Evolutionary conservation across 805 yeast genomes (phyloP).

Genomic region (Metschnikowia cubensis): DNA sequence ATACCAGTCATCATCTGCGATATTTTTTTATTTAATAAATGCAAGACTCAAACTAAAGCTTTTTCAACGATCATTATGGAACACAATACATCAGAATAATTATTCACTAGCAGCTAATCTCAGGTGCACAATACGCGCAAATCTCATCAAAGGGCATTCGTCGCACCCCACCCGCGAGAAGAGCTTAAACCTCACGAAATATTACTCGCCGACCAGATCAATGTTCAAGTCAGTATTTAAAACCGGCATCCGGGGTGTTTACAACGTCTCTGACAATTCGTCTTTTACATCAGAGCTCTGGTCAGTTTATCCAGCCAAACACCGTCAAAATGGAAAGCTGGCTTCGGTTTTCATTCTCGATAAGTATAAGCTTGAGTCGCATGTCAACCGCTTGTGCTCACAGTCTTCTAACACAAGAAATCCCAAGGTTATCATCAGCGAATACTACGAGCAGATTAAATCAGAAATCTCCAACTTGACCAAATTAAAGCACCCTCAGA

Average conservation of each 20-base stretch:
- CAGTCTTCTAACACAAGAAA: conserved; percentile 32
- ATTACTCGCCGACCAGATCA: neutral
- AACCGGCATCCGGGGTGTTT: conserved; percentile 61
- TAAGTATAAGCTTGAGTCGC: conserved; percentile 66
- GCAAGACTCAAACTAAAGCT: neutral
- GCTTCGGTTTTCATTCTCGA: conserved; percentile 87
- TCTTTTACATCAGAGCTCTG: conserved; percentile 76
- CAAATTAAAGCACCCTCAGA: conserved; percentile 84
- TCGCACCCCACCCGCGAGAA: neutral
- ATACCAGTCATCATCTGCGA: neutral
- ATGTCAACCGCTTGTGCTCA: conserved; percentile 38
- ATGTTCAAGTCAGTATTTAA: conserved; percentile 55
- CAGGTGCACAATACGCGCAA: neutral
- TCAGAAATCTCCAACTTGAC: conserved; percentile 69
- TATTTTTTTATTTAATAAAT: neutral
- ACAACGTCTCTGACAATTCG: conserved; percentile 67
- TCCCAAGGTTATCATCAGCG: conserved; percentile 52
- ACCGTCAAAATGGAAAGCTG: conserved; percentile 51
- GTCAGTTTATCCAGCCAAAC: conserved; percentile 82
- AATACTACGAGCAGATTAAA: conserved; percentile 61
- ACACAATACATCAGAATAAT: neutral
- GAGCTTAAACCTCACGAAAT: neutral
- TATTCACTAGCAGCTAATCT: neutral
- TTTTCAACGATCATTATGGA: too few species aligned
- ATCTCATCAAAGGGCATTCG: neutral